Evolutionary conservation across 2,329 filamentous ascomycete species (phyloP).

Genomic region (Fusarium papillatum): DNA sequence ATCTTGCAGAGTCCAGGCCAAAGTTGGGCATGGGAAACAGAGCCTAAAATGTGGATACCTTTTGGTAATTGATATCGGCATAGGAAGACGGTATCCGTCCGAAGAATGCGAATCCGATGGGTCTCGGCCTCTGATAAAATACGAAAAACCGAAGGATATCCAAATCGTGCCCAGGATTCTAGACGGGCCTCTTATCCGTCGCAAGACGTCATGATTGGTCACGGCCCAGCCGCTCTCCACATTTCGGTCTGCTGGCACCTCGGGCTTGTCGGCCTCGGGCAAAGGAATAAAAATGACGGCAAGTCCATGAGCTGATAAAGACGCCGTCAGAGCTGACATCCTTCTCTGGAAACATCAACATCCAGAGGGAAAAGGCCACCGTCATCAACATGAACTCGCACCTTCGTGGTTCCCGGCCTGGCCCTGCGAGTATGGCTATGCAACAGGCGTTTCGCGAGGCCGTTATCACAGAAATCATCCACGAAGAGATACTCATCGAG

Average conservation of each 20-base stretch:
- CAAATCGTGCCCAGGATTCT: constrained; percentile 23
- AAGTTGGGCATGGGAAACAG: constrained; percentile 4
- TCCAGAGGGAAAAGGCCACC: background rate
- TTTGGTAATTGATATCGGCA: background rate
- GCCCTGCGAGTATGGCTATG: constrained; percentile 5
- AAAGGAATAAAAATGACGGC: constrained; percentile 27
- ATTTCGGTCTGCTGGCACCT: constrained; percentile 20
- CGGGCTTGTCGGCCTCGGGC: constrained; percentile 28
- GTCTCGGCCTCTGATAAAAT: constrained; percentile 10
- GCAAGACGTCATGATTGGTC: constrained; percentile 12
- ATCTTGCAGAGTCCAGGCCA: constrained; percentile 24
- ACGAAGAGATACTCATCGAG: constrained; percentile 14
- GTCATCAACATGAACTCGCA: background rate
- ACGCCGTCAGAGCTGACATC: constrained; percentile 18
- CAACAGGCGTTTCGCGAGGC: constrained; percentile 7
- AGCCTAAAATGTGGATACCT: constrained; percentile 34
- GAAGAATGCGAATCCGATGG: background rate
- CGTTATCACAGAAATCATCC: constrained; percentile 24
- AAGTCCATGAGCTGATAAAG: constrained; percentile 13
- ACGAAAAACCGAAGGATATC: constrained; percentile 19
- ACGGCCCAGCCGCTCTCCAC: constrained; percentile 5
- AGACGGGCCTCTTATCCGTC: constrained; percentile 24
- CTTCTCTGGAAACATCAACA: constrained; percentile 16
- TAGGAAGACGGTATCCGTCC: background rate
- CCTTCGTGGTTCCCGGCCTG: constrained; percentile 1